Conservation (phyloP, 768 basidiomycete genomes). For the Suillus cothurnatus region DNA sequence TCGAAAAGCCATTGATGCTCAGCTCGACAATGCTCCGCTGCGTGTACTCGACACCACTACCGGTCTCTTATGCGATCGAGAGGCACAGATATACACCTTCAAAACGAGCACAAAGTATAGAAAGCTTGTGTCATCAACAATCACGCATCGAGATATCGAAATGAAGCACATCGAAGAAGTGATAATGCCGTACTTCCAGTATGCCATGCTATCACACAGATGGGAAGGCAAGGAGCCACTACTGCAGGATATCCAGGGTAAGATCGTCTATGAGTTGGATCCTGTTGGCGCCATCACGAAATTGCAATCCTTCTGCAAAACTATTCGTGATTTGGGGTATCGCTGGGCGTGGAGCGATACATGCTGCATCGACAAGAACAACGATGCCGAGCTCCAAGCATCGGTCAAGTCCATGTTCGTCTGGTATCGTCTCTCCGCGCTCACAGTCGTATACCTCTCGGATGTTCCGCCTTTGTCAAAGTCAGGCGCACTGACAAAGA, state of each 20-base stretch:
- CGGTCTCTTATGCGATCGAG: neutral
- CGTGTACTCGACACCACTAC: neutral
- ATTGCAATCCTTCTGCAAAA: neutral
- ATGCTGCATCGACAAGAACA: no score
- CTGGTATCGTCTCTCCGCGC: no score
- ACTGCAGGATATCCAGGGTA: neutral
- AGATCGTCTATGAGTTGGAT: neutral
- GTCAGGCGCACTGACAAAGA: no score
- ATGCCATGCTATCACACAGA: neutral
- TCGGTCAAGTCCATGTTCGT: no score
- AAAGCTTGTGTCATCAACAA: neutral
- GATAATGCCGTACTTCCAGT: neutral
- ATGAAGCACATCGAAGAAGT: neutral
- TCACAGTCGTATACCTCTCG: no score
- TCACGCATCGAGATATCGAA: neutral
- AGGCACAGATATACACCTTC: neutral
- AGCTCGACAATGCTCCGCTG: neutral
- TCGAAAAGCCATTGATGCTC: neutral
- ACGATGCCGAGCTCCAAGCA: no score
- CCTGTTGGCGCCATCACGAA: neutral
- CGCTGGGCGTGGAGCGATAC: neutral
- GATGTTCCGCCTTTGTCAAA: no score
- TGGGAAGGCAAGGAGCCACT: neutral
- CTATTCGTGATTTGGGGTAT: neutral
- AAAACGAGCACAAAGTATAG: neutral